These are phyloP conservation scores for Russula virescens DNA, from an alignment of 768 basidiomycete genomes.

Conservation along the genomic window DNA sequence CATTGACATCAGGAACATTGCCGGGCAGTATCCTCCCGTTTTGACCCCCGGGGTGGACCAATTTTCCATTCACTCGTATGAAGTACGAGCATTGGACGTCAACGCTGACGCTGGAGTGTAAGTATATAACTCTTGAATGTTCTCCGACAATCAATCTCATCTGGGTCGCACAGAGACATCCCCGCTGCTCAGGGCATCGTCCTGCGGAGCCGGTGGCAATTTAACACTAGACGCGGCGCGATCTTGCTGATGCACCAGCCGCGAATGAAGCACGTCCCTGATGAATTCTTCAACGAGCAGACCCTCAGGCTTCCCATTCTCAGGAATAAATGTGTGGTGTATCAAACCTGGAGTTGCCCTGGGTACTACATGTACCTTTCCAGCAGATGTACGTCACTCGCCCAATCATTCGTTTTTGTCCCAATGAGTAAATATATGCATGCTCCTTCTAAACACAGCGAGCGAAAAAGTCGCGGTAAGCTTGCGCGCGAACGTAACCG, in stretches of 20 bases:
- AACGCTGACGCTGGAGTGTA: neutral
- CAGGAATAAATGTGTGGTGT: neutral
- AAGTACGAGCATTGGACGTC: neutral
- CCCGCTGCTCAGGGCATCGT: neutral
- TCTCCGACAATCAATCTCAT: neutral
- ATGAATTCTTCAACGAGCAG: neutral
- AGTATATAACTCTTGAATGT: neutral
- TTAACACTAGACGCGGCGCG: conserved; percentile 11
- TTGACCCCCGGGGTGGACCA: neutral
- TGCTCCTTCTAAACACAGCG: neutral
- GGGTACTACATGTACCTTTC: conserved; percentile 18
- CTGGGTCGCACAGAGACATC: neutral
- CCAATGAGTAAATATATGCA: neutral
- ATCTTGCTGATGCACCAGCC: conserved; percentile 13
- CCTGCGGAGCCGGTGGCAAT: conserved; percentile 6
- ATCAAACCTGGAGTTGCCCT: conserved; percentile 2
- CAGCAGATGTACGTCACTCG: neutral
- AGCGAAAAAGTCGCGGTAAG: conserved; percentile 2
- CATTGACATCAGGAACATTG: neutral
- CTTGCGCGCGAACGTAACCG: neutral
- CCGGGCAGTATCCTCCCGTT: neutral
- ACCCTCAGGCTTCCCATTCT: neutral
- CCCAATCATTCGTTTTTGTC: neutral
- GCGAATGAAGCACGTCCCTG: neutral
- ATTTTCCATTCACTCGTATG: conserved; percentile 11